Evolutionary conservation across 1,284 basidiomycete species (phyloP).

Genomic region (Pseudozyma hubeiensis): DNA sequence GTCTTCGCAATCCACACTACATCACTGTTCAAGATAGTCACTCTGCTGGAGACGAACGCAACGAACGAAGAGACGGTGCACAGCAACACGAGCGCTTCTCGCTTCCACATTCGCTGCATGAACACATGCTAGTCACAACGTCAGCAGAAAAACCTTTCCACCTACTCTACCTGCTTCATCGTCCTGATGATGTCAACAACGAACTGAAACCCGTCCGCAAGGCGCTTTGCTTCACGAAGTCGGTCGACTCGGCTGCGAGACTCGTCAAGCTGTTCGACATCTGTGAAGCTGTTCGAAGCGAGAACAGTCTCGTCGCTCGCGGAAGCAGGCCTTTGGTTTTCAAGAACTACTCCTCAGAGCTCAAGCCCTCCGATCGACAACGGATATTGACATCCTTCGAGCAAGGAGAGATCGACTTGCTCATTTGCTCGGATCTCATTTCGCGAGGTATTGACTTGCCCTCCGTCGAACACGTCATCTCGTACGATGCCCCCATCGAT

Average conservation of each 20-base stretch:
- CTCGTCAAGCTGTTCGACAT: constrained; percentile 85
- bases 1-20: constrained; percentile 84
- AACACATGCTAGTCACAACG: constrained; percentile 83
- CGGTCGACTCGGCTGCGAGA: constrained; percentile 86
- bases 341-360: constrained; percentile 83
- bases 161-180: constrained; percentile 85
- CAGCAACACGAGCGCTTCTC: constrained; percentile 60
- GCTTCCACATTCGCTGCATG: constrained; percentile 57
- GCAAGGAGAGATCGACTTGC: constrained; percentile 81
- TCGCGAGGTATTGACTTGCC: constrained; percentile 96
- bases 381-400: constrained; percentile 83
- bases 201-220: constrained; percentile 72
- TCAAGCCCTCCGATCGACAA: constrained; percentile 80
- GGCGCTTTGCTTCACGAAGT: constrained; percentile 94
- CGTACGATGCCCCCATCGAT: constrained; percentile 94
- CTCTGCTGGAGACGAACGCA: constrained; percentile 55
- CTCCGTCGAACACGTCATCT: constrained; percentile 89
- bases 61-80: constrained; percentile 2
- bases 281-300: constrained; percentile 73
- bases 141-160: constrained; percentile 86
- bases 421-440: constrained; percentile 94
- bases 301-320: constrained; percentile 34
- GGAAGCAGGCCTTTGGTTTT: constrained; percentile 68
- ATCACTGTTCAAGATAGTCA: constrained; percentile 78
- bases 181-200: constrained; percentile 35